These are phyloP conservation scores for Crassisporium funariophilum DNA, from an alignment of 768 basidiomycete species.

Conservation along the genomic window DNA sequence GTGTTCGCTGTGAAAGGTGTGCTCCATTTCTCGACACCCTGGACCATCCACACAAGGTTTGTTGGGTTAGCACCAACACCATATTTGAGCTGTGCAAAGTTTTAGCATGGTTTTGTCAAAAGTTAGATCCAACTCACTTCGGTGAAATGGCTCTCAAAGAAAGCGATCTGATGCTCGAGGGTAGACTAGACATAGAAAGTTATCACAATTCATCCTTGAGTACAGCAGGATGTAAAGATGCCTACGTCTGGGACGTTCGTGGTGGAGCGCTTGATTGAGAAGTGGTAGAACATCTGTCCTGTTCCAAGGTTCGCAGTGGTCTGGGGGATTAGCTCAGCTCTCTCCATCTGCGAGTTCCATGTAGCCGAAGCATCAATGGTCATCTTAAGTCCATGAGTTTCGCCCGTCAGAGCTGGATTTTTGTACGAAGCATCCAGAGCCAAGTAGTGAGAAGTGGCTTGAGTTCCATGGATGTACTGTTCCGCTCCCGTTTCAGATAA, in stretches of 20 bases:
- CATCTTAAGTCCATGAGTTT: constrained; percentile 51
- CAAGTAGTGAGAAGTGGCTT: constrained; percentile 55
- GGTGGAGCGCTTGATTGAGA: constrained; percentile 51
- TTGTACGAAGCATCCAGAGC: constrained; percentile 52
- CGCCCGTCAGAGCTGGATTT: constrained; percentile 56
- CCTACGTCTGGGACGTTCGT: constrained; percentile 56
- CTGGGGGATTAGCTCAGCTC: constrained; percentile 45
- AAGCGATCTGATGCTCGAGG: constrained; percentile 60
- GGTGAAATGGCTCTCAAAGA: constrained; percentile 67
- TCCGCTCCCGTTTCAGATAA: too few species aligned
- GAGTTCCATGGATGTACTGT: constrained; percentile 57
- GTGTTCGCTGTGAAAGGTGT: constrained; percentile 50
- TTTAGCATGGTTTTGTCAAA: not conserved
- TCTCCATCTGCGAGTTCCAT: constrained; percentile 58
- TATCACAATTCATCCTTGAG: not conserved
- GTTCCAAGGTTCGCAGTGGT: constrained; percentile 56
- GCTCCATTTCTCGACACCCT: constrained; percentile 48
- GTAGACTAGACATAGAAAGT: constrained; percentile 45
- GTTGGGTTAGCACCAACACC: constrained; percentile 52
- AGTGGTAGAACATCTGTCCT: constrained; percentile 64
- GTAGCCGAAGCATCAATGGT: constrained; percentile 56
- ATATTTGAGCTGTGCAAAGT: constrained; percentile 48
- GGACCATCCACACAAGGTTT: constrained; percentile 56
- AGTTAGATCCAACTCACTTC: constrained; percentile 36
- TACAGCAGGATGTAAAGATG: not conserved